Evolutionary conservation across 108 stramenopile genomes (phyloP), one percentile per base, ranked within the genome.

Genomic region (Pseudonitzschia delicatissima): DNA sequence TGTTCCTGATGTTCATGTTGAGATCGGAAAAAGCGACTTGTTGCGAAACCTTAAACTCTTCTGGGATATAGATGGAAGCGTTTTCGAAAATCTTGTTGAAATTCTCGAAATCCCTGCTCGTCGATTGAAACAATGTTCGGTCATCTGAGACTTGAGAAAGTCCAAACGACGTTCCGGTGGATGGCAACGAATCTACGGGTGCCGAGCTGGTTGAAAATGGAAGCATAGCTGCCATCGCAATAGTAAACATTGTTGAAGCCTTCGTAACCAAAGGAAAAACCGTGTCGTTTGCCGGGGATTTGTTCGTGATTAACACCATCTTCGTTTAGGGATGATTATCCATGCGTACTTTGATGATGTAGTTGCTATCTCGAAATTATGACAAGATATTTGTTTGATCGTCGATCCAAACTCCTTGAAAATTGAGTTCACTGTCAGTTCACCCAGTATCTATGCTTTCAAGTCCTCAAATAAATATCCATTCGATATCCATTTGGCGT

Each of bases 1-100:
- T 65, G 48, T 73, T 48, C 17, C 36, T 20, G 18, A 73, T 45
- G 45, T 26, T 40, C 64, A 73, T 23, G 35, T 65, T 33, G 15
- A 73, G 64, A 27, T 31, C 45, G 36, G 35, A 28, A 28, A 65
- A 51, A 5, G 42, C 57, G 26, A 73, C 51, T 29, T 20, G 15
- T 45, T 73, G 40, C 17, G 72, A 64, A 17, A 73, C 64, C 4
- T 60, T 27, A 37, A 66, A 73, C 26, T 20, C 45, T 28, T 62
- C 65, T 1, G 72, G 64, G 18, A 73, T 49, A 18, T 25, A 5
- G 57, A 73, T 73, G 25, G 18, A 37, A 2, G 72, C 72, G 64
- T 73, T 49, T 20, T 73, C 57, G 57, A 73, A 73, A 0, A 73
- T 52, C 47, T 53, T 9, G 45, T 73, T 73, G 48, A 73, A 60